A percentile compares a stretch with the other conserved stretches of the same genome.
Evolutionary conservation across 257 asterid genomes (phyloP).

Genomic region (Gentiana macrophylla): DNA sequence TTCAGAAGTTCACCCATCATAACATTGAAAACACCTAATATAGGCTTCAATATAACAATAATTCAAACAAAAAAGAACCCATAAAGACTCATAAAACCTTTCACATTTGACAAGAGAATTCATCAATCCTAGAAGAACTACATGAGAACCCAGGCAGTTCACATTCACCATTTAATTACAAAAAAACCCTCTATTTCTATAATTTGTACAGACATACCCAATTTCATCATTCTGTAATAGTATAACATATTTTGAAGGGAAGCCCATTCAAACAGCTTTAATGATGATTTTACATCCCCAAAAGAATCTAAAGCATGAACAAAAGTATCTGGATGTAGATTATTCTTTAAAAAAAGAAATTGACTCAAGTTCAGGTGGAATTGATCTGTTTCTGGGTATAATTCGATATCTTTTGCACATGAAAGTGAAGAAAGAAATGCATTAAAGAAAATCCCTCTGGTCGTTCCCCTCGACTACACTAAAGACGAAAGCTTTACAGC

Average conservation of each 20-base stretch:
- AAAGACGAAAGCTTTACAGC: conserved; percentile 47
- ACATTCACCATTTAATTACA: conserved; percentile 59
- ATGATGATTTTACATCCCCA: conserved; percentile 57
- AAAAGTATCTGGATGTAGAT: conserved; percentile 52
- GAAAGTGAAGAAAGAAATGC: conserved; percentile 45
- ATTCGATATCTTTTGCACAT: conserved; percentile 27
- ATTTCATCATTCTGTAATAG: conserved; percentile 46
- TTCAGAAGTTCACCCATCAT: conserved; percentile 50
- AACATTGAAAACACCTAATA: conserved; percentile 33
- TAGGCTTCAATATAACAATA: conserved; percentile 40
- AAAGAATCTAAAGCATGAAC: conserved; percentile 39
- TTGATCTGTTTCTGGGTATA: conserved; percentile 32
- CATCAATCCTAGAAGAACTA: conserved; percentile 39
- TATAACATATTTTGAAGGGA: conserved; percentile 45
- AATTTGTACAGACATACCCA: conserved; percentile 64
- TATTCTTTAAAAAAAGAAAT: conserved; percentile 35
- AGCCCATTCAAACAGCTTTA: conserved; percentile 71
- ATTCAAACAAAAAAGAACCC: conserved; percentile 55
- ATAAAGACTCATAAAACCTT: conserved; percentile 54
- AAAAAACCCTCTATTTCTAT: conserved; percentile 60
- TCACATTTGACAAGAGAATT: conserved; percentile 39
- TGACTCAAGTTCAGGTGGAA: conserved; percentile 36
- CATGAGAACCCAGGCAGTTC: conserved; percentile 38
- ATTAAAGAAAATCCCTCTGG: conserved; percentile 28
- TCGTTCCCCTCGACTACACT: conserved; percentile 27